Percentiles rank a stretch among this genome's conserved stretches.
phyloP scores from a whole-genome alignment of 768 basidiomycete species.

The Macrolepiota fuliginosa region DNA sequence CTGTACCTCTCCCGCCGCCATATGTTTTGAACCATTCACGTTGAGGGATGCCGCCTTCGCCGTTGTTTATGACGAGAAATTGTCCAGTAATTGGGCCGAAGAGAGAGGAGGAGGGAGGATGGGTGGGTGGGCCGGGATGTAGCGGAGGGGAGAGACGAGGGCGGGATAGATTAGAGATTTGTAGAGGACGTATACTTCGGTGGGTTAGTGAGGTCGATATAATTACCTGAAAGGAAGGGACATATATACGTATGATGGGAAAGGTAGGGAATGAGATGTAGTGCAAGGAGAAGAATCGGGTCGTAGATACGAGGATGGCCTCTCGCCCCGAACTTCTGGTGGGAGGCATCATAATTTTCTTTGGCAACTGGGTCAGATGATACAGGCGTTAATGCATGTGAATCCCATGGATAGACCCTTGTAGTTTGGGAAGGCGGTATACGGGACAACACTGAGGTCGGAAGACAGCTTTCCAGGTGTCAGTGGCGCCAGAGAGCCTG shows the following conservation, averaged over 20 bases:
- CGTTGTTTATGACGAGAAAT: slow-evolving; percentile 32
- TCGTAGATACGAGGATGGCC: too few relatives aligned
- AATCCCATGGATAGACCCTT: too few relatives aligned
- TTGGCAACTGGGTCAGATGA: too few relatives aligned
- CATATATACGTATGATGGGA: neutral
- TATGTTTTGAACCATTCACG: slow-evolving; percentile 40
- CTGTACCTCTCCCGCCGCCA: slow-evolving; percentile 26
- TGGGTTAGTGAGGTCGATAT: neutral
- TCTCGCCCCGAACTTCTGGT: too few relatives aligned
- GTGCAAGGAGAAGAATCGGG: neutral
- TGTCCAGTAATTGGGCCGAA: slow-evolving; percentile 26
- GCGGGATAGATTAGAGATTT: slow-evolving; percentile 3
- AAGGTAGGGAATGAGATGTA: neutral
- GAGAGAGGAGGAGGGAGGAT: neutral
- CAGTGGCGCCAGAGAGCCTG: too few relatives aligned
- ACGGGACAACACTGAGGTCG: too few relatives aligned
- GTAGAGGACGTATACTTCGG: neutral
- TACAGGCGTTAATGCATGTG: too few relatives aligned
- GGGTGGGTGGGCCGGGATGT: slow-evolving; percentile 7
- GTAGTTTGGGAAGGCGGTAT: too few relatives aligned
- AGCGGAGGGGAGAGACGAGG: slow-evolving; percentile 6
- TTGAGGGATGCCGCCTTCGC: slow-evolving; percentile 40
- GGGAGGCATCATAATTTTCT: too few relatives aligned
- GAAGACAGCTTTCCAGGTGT: too few relatives aligned
- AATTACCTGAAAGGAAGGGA: neutral